Percentiles rank a stretch among this genome's conserved stretches.
phyloP scores from a whole-genome alignment of 192 early-diverging fungal species.

The Thamnidium elegans region DNA sequence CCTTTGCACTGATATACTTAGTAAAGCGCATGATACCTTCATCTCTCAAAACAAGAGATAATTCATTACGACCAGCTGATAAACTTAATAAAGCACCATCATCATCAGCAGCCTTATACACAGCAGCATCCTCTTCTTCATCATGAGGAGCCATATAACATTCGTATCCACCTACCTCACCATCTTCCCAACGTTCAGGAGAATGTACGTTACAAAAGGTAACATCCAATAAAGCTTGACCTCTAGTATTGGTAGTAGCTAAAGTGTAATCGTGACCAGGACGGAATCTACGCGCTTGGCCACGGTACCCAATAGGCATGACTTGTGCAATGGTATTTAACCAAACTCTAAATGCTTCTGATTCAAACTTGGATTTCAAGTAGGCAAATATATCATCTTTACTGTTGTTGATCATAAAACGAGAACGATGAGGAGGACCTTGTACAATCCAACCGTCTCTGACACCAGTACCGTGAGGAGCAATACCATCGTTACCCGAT shows the following conservation, averaged over 20 bases:
- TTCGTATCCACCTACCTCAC: constrained; percentile 68
- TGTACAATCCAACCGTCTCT: constrained; percentile 50
- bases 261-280: constrained; percentile 78
- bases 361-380: constrained; percentile 44
- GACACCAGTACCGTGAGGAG: constrained; percentile 58
- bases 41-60: constrained; percentile 66
- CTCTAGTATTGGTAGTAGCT: constrained; percentile 47
- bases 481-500: constrained; percentile 21
- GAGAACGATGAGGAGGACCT: constrained; percentile 60
- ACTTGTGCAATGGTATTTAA: constrained; percentile 51
- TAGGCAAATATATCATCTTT: not conserved
- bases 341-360: constrained; percentile 55
- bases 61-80: constrained; percentile 60
- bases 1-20: constrained; percentile 71
- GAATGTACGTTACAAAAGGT: constrained; percentile 52
- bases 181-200: constrained; percentile 47
- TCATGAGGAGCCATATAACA: constrained; percentile 67
- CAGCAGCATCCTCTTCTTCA: constrained; percentile 61
- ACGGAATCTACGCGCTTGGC: constrained; percentile 67
- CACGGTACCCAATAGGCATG: constrained; percentile 35
- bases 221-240: constrained; percentile 51
- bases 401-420: constrained; percentile 47
- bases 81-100: constrained; percentile 67
- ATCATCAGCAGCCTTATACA: constrained; percentile 54
- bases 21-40: constrained; percentile 68